A percentile compares a stretch with the other conserved stretches of the same genome.
These are phyloP conservation scores for Sisymbrium altissimum DNA, from an alignment of 345 rosid species.

Conservation along the genomic window DNA sequence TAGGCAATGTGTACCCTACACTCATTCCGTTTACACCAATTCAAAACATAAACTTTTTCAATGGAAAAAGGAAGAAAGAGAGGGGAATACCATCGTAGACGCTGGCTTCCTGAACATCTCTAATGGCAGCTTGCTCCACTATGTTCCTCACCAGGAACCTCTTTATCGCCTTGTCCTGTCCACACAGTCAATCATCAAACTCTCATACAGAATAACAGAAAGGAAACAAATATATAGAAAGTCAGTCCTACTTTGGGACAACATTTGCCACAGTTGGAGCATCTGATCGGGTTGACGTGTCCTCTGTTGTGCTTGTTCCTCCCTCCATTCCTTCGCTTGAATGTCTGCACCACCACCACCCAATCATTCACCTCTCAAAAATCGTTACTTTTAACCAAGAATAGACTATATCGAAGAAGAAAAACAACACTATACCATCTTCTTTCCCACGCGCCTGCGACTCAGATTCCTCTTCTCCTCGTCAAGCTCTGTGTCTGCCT, in stretches of 20 bases:
- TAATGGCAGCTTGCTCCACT: conserved; percentile 86
- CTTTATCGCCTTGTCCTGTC: conserved; percentile 80
- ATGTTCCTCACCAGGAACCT: conserved; percentile 90
- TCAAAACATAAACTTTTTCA: too few relatives aligned
- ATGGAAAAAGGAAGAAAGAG: too few relatives aligned
- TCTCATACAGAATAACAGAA: too few relatives aligned
- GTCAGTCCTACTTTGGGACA: conserved; percentile 60
- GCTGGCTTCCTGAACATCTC: conserved; percentile 89
- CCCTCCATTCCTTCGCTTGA: conserved; percentile 96
- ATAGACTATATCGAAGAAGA: neutral
- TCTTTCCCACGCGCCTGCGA: neutral
- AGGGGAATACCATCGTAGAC: conserved; percentile 43
- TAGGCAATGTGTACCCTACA: conserved; percentile 64
- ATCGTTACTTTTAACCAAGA: too few relatives aligned
- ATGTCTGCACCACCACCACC: conserved; percentile 42
- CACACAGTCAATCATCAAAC: neutral
- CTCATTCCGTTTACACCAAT: too few relatives aligned
- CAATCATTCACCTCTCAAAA: too few relatives aligned
- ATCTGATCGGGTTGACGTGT: conserved; percentile 82
- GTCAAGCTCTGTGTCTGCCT: too few relatives aligned
- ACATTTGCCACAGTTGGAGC: conserved; percentile 97
- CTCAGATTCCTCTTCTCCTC: neutral
- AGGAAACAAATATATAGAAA: too few relatives aligned
- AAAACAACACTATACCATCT: neutral
- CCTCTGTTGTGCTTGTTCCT: conserved; percentile 98